These are phyloP conservation scores for Persicaria tinctoria DNA, from an alignment of 148 eudicot genomes.

Conservation along the genomic window DNA sequence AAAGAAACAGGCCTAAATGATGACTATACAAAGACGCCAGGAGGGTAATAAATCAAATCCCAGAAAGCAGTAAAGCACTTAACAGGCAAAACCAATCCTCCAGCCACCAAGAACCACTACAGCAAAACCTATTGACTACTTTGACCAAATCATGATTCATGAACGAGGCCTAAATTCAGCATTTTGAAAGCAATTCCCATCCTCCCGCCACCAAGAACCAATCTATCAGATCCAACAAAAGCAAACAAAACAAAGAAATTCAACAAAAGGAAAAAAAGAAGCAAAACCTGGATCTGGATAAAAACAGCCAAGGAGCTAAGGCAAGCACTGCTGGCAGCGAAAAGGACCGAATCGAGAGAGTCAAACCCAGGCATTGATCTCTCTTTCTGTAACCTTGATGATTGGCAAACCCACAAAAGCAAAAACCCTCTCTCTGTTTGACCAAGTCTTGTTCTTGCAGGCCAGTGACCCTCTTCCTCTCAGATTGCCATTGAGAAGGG, in stretches of 20 bases:
- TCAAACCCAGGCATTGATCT: slow-evolving; percentile 39
- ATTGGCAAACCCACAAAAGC: neutral
- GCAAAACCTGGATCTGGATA: slow-evolving; percentile 79
- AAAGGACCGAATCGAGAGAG: slow-evolving; percentile 55
- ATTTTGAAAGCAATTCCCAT: neutral
- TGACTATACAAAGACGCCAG: neutral
- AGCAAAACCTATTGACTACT: neutral
- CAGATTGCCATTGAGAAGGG: slow-evolving; percentile 47
- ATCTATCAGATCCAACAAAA: neutral
- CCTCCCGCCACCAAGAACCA: neutral
- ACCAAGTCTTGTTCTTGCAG: neutral
- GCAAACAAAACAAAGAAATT: neutral
- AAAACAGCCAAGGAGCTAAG: slow-evolving; percentile 48
- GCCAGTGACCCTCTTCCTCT: slow-evolving; percentile 18
- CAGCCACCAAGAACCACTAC: neutral
- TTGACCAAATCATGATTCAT: neutral
- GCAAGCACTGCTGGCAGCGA: slow-evolving; percentile 57
- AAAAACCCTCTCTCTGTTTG: neutral
- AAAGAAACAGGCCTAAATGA: neutral
- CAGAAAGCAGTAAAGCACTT: neutral
- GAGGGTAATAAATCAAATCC: neutral
- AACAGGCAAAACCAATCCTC: neutral
- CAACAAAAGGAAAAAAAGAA: neutral
- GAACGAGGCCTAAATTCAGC: neutral
- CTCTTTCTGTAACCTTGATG: neutral